A percentile compares a stretch with the other conserved stretches of the same genome.
These are phyloP conservation scores for Trichosanthes truncata DNA, from an alignment of 306 rosid species.

Conservation along the genomic window DNA sequence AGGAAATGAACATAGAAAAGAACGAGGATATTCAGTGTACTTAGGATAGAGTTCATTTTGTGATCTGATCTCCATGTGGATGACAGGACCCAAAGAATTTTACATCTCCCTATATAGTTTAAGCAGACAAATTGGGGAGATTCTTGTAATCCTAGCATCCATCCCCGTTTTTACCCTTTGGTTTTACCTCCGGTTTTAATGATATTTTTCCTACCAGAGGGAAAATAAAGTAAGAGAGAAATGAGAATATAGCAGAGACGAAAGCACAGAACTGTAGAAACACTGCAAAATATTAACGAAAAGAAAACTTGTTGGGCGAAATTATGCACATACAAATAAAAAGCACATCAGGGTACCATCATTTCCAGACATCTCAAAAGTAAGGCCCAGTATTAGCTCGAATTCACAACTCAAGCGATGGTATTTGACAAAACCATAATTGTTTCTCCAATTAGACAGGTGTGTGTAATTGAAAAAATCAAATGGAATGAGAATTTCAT, in stretches of 20 bases:
- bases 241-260: not conserved
- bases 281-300: not conserved
- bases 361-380: slow-evolving; percentile 4
- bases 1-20: too few relatives aligned
- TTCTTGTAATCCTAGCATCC: not conserved
- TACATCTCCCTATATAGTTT: not conserved
- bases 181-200: not conserved
- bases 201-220: not conserved
- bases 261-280: not conserved
- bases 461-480: not conserved
- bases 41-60: too few relatives aligned
- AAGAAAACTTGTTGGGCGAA: not conserved
- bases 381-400: not conserved
- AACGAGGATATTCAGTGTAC: too few relatives aligned
- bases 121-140: not conserved
- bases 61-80: not conserved
- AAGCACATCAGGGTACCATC: not conserved
- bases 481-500: not conserved
- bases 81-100: too few relatives aligned
- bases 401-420: not conserved
- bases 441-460: not conserved
- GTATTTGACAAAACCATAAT: not conserved
- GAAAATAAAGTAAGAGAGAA: not conserved
- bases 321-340: not conserved
- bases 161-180: not conserved